Conservation (phyloP, 495 filamentous ascomycete genomes). For the Talaromyces thailandensis region DNA sequence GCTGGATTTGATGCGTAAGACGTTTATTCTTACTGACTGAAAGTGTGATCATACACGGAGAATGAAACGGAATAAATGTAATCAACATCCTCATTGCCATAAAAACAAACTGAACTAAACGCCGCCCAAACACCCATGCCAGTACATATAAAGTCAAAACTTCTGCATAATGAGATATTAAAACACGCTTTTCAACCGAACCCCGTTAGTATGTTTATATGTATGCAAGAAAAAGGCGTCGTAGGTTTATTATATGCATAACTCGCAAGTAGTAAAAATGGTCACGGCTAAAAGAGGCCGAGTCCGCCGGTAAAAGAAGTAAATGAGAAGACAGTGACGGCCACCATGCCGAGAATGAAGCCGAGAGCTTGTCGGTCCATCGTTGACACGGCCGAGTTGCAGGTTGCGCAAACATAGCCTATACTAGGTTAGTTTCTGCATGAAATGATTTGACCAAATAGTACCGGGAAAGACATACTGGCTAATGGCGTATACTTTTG, state of each 20-base stretch:
- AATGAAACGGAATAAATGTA: background rate
- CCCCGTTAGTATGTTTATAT: background rate
- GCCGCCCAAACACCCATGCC: background rate
- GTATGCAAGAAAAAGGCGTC: background rate
- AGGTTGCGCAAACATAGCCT: slow-evolving; percentile 59
- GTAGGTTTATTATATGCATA: slow-evolving; percentile 5
- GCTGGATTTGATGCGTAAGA: too few relatives aligned
- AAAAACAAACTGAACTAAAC: background rate
- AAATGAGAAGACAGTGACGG: slow-evolving; percentile 72
- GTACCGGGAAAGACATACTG: slow-evolving; percentile 38
- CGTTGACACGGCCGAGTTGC: slow-evolving; percentile 57
- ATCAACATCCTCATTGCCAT: background rate
- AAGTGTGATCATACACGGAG: background rate
- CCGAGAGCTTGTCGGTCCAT: slow-evolving; percentile 59
- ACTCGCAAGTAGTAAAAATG: too few relatives aligned
- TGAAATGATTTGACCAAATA: background rate
- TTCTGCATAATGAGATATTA: background rate
- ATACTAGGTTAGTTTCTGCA: slow-evolving; percentile 1
- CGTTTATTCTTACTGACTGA: background rate
- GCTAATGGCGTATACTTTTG: slow-evolving; percentile 53
- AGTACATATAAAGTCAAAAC: background rate
- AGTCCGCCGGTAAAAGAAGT: slow-evolving; percentile 77
- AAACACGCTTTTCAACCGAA: background rate
- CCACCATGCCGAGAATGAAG: slow-evolving; percentile 64
- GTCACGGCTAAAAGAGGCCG: slow-evolving; percentile 54